Evolutionary conservation across 495 filamentous ascomycete genomes (phyloP), one percentile per base, ranked within the genome.

Genomic region (Amphirosellinia nigrospora): DNA sequence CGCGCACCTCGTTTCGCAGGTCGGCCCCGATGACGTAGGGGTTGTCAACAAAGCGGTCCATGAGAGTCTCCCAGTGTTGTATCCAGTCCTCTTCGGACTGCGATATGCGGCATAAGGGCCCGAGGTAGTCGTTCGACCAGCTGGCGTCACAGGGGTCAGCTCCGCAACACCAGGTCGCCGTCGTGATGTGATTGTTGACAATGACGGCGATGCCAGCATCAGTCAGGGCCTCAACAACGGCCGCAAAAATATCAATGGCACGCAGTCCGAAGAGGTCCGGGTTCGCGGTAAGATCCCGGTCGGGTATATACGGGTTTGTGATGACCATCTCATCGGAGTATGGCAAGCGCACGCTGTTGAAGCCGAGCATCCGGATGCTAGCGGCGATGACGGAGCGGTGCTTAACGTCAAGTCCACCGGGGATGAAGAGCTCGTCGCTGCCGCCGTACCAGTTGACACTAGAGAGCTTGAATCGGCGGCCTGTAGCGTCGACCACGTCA

Each of bases 361-460:
- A 90, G 16, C 88, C 88, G 39, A 90, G 75, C 19, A 68, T 62
- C 21, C 83, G 80, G 71, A 89, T 86, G 23, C 82, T 82, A 26
- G 64, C 38, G 2, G 88, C 87, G 66, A 90, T 89, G 10, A 82
- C 80, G 55, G 74, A 78, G 19, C 88, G 86, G 73, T 89, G 87
- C 70, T 82, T 83, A 6, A 86, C 72, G 50, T 90, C 87, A 43
- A 90, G 80, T 10, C 88, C 88, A 16, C 85, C 85, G 7, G 86
- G 85, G n/a, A 89, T 82, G 75, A 86, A 89, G 30, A 85, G 74
- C 78, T 87, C 83, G 70, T 90, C 88, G 69, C 84, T 87, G 13
- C 82, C 88, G 21, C 88, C 88, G 72, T 89, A 90, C 88, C 88
- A 90, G 75, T 90, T 90, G 73, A 90, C 79, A 32, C 83, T 86